Evolutionary conservation across 2,329 filamentous ascomycete genomes (phyloP), one percentile per base, ranked within the genome.

Genomic region (Hymenoscyphus infarciens): DNA sequence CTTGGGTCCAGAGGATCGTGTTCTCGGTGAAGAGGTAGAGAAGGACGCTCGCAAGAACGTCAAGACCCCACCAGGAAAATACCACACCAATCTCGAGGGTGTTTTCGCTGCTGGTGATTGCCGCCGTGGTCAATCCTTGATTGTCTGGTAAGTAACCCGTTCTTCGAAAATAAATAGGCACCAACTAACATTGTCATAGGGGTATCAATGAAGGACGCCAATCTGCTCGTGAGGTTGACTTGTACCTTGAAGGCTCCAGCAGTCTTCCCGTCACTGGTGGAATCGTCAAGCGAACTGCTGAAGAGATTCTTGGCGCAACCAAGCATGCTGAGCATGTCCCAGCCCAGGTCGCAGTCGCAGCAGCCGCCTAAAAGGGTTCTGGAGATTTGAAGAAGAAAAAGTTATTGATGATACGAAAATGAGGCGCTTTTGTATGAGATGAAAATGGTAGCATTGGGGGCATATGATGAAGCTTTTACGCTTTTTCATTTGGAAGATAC

Each of bases 191-290:
- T 27, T 38, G 57, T 35, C 57, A 59, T 67, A 90, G 87, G 89
- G 94, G 93, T 75, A 98, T 98, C 82, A 98, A 98, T 75, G 94
- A 98, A 80, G 94, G 94, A 72, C 90, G 94, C 71, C 91, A 95
- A 80, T 89, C 90, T 71, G 94, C 94, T 72, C 90, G 94, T 66
- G 93, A 98, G 77, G 90, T 97, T 62, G 94, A 98, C 76, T 77
- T 91, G 59, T 97, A 86, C 82, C 88, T 98, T 54, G 91, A 90
- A 77, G 85, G 89, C 66, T 84, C 86, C 74, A 93, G 90, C 63
- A 85, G 84, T 73, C 84, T 98, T 56, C 94, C 94, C 10, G 90
- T 96, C 61, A 96, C 93, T 38, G 94, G 94, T 74, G 94, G 94
- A 75, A 97, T 98, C 70, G 83, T 97, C 68, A 95, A 94, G 81